Conservation (phyloP, 805 yeast genomes). For the Starmerella gropengiesseri region DNA sequence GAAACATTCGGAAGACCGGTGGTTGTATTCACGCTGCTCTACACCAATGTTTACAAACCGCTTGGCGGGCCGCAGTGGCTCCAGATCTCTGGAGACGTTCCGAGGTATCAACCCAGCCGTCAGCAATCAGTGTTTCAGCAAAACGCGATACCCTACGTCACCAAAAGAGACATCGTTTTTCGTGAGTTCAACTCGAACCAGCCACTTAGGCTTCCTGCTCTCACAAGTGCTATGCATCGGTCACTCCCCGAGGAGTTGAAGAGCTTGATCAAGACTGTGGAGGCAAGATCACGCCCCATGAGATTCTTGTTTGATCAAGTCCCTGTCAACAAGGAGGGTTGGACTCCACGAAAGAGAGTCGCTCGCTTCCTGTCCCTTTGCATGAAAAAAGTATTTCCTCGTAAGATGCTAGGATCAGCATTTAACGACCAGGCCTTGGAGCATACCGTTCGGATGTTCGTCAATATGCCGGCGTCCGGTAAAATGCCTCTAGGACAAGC, state of each 20-base stretch:
- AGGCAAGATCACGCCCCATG: background rate
- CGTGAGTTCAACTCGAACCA: background rate
- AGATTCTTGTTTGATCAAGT: background rate
- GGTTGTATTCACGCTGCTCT: constrained; percentile 8
- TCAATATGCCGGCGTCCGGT: constrained; percentile 6
- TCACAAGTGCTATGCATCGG: background rate
- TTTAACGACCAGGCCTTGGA: constrained; percentile 3
- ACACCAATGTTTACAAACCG: constrained; percentile 8
- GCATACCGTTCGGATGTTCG: background rate
- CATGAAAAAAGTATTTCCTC: constrained; percentile 1
- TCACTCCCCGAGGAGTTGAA: background rate
- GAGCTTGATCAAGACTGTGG: background rate
- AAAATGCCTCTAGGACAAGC: constrained; percentile 20
- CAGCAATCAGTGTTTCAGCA: background rate
- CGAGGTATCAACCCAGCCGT: background rate
- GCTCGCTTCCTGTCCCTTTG: constrained; percentile 1
- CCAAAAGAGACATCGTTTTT: constrained; percentile 1
- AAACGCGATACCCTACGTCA: background rate
- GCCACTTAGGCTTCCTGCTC: background rate
- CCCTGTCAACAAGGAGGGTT: background rate
- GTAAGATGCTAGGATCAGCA: constrained; percentile 4
- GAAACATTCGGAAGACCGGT: background rate
- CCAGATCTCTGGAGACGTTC: constrained; percentile 1
- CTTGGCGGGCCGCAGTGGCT: constrained; percentile 1
- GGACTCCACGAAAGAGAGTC: constrained; percentile 5